A percentile compares a stretch with the other conserved stretches of the same genome.
phyloP scores from a whole-genome alignment of 345 rosid species.

The Eucalyptus rudis region DNA sequence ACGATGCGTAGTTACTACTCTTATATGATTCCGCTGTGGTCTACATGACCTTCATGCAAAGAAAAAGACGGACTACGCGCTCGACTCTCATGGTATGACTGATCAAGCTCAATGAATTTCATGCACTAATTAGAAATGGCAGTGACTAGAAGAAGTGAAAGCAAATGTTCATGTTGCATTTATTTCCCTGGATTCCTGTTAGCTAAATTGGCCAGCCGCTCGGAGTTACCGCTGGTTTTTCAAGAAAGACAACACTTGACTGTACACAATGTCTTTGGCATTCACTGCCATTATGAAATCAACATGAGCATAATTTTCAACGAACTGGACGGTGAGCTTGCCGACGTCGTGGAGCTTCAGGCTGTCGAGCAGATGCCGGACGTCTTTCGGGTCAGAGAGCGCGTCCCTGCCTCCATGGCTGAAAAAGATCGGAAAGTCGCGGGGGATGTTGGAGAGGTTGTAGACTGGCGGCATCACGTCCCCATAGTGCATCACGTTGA shows the following conservation, averaged over 20 bases:
- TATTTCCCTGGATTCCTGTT: not conserved
- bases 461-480: constrained; percentile 48
- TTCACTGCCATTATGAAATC: constrained; percentile 83
- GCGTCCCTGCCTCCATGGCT: constrained; percentile 71
- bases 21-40: not conserved
- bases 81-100: not conserved
- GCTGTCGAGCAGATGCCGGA: constrained; percentile 35
- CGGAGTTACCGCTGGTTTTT: not conserved
- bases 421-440: constrained; percentile 50
- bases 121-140: not conserved
- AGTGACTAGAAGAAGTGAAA: not conserved
- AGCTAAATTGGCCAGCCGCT: not conserved
- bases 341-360: constrained; percentile 55
- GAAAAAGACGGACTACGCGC: not conserved
- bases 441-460: constrained; percentile 71
- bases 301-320: constrained; percentile 65
- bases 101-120: not conserved
- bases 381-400: constrained; percentile 56
- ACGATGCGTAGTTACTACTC: not conserved
- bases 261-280: constrained; percentile 75
- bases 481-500: constrained; percentile 54
- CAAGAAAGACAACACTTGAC: constrained; percentile 45
- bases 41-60: not conserved
- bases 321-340: constrained; percentile 49
- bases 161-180: not conserved